These are phyloP conservation scores for Nakaseomyces kungkrabaensis DNA, from an alignment of 1,139 yeast species.

Conservation along the genomic window DNA sequence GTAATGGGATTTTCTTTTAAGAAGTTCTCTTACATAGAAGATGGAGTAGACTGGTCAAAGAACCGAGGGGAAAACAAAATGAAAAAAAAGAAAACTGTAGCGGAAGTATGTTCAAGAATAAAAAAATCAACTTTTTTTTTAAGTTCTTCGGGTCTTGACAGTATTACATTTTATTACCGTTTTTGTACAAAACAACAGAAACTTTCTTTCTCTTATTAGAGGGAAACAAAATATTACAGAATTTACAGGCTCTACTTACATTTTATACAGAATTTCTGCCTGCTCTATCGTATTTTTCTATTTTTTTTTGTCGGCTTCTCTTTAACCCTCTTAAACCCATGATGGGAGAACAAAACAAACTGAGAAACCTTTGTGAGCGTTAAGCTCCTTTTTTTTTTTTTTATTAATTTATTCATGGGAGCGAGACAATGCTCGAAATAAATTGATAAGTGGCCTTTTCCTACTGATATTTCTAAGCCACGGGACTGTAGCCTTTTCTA, in stretches of 20 bases:
- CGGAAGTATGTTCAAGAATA: not conserved
- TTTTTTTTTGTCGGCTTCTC: too few relatives aligned
- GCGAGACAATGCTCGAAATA: too few relatives aligned
- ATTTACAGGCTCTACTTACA: too few relatives aligned
- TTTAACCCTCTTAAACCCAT: too few relatives aligned
- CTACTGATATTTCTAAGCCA: not conserved
- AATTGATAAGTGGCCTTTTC: not conserved
- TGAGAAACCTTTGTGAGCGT: too few relatives aligned
- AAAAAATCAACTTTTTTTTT: not conserved
- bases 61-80: not conserved
- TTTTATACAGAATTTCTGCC: too few relatives aligned
- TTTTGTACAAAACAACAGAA: not conserved
- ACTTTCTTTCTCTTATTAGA: not conserved
- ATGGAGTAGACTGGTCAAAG: not conserved
- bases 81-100: not conserved
- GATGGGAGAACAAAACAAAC: too few relatives aligned
- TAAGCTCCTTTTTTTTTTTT: too few relatives aligned
- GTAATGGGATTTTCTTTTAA: not conserved
- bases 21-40: not conserved
- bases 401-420: too few relatives aligned
- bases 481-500: too few relatives aligned
- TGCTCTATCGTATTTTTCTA: too few relatives aligned
- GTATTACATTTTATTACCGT: not conserved
- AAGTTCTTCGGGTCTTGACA: not conserved
- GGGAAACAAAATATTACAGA: too few relatives aligned